Base-by-base conservation (phyloP, 306 rosid genomes). In the Spatholobus suberectus region DNA sequence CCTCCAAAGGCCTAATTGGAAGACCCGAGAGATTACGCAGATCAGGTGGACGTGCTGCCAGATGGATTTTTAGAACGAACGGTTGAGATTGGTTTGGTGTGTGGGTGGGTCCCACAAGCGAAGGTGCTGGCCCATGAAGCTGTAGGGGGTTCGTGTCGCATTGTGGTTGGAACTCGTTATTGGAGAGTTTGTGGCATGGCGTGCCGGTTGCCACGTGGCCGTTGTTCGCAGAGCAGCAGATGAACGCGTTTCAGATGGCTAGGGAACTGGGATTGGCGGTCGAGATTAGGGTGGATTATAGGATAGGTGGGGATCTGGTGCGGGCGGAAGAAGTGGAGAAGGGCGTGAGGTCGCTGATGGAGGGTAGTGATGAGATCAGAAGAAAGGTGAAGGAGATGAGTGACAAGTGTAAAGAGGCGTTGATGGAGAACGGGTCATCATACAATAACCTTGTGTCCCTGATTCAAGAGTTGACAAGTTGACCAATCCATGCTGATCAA, bases 181-280 rank as follows among this genome's bases (percentile, higher is more conserved):
- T 92, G 27, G 97, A 90, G 75, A 90, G 97, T 61, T 44, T 90
- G 70, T 90, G 91, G 97, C 14, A 86, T 2, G 97, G 92, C 0
- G 90, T 92, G 11, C 88, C 87, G 0, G 24, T 92, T 76, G 94
- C 90, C 74, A 92, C 94, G 23, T 92, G 97, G 94, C 97, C 91
- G 1, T 3, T 90, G 14, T 86, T 87, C 4, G 90, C 89, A 0
- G 91, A 90, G 11, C 94, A 90, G 70, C 89, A 89, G 0, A 46
- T 92, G 89, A 90, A 90, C 13, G 96, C 94, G 8, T 91, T 91
- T 20, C 76, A 87, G 83, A 81, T 91, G 92, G 93, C 87, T 47
- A 85, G 38, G 85, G 97, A 90, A 15, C 78, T 90, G 63, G 89
- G 90, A 37, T 73, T 93, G 29, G 93, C 93, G 0, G 77, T 90